Conservation (phyloP, 2,329 filamentous ascomycete species). For the Pseudogymnoascus sp. region DNA sequence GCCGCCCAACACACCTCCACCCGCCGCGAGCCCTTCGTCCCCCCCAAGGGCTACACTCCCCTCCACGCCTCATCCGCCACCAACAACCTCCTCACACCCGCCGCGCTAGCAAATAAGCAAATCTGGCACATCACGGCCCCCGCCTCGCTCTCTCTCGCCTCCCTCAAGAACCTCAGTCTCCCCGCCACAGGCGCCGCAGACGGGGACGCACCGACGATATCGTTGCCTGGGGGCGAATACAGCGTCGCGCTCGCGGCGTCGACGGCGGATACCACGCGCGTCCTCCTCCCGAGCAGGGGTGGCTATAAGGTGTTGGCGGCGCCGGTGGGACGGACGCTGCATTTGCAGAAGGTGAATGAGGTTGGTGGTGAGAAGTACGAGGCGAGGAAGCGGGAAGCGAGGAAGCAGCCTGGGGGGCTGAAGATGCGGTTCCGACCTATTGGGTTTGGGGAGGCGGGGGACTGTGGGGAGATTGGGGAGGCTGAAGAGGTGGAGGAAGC, state of each 20-base stretch:
- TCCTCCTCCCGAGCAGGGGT: conserved; percentile 51
- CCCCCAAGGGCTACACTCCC: conserved; percentile 19
- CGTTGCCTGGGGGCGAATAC: conserved; percentile 56
- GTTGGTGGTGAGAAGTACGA: conserved; percentile 26
- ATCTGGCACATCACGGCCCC: conserved; percentile 76
- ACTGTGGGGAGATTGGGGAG: conserved; percentile 36
- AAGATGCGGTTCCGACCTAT: conserved; percentile 60
- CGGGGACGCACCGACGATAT: conserved; percentile 40
- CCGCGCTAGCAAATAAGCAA: conserved; percentile 59
- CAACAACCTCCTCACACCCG: conserved; percentile 45
- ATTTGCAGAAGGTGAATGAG: conserved; percentile 54
- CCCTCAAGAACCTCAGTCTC: conserved; percentile 57
- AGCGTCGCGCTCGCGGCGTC: conserved; percentile 44
- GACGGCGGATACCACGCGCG: conserved; percentile 44
- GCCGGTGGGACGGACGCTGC: conserved; percentile 49
- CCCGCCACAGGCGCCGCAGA: conserved; percentile 42
- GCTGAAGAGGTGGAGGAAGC: conserved; percentile 37
- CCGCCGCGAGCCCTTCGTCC: background rate
- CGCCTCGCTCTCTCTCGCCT: conserved; percentile 57
- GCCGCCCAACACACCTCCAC: background rate
- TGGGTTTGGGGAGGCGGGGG: conserved; percentile 41
- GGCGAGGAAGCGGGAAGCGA: conserved; percentile 40
- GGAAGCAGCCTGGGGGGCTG: conserved; percentile 59
- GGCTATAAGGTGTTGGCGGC: conserved; percentile 46
- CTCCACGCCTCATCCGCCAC: background rate